Conservation (phyloP, 1,284 basidiomycete genomes). For the Boletus smithii region DNA sequence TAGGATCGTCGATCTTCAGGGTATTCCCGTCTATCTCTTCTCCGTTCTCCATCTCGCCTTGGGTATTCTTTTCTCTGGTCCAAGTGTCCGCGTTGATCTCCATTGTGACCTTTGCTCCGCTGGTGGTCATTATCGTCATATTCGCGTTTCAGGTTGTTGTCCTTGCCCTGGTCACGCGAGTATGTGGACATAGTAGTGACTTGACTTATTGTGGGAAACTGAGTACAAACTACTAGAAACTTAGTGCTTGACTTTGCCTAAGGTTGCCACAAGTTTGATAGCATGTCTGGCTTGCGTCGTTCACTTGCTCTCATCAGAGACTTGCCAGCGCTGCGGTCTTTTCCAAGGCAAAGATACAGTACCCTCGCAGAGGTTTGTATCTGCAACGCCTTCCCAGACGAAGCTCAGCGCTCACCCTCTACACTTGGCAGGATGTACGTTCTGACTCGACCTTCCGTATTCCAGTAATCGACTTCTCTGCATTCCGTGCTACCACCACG, state of each 20-base stretch:
- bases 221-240: no score
- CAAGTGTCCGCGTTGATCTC: conserved; percentile 6
- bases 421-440: conserved; percentile 21
- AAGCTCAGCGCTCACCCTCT: conserved; percentile 7
- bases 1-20: conserved; percentile 18
- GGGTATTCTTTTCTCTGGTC: conserved; percentile 11
- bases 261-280: no score
- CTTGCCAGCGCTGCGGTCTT: conserved; percentile 2
- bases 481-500: conserved; percentile 52
- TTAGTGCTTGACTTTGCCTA: no score
- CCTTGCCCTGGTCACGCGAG: conserved; percentile 18
- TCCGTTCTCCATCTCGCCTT: conserved; percentile 41
- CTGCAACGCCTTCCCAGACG: not conserved
- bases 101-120: conserved; percentile 7
- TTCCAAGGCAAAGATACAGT: conserved; percentile 15
- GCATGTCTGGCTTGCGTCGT: conserved; percentile 17
- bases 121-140: conserved; percentile 6
- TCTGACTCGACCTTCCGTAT: conserved; percentile 48
- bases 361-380: conserved; percentile 27
- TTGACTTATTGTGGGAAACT: not conserved
- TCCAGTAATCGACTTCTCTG: conserved; percentile 75
- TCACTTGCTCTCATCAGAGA: conserved; percentile 13
- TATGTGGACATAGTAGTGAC: conserved; percentile 13
- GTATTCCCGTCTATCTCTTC: conserved; percentile 29
- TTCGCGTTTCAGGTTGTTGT: conserved; percentile 9